Percentiles rank a stretch among this genome's conserved stretches.
These are phyloP conservation scores for Afroboletus lepidellus DNA, from an alignment of 1,284 basidiomycete genomes.

Conservation along the genomic window DNA sequence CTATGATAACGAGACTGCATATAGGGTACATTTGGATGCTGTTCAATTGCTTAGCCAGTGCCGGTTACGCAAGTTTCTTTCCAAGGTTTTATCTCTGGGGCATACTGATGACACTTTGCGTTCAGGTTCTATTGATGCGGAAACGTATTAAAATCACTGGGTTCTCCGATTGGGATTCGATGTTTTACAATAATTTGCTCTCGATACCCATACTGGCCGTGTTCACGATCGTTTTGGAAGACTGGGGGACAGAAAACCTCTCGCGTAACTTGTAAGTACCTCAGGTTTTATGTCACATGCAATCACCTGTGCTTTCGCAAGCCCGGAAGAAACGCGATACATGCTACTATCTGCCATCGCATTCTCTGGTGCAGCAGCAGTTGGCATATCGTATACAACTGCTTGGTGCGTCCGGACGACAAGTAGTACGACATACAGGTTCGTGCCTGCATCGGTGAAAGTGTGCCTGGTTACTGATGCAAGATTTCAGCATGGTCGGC, in stretches of 20 bases:
- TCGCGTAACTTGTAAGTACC: slow-evolving; percentile 80
- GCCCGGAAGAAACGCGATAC: slow-evolving; percentile 80
- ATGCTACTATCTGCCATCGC: slow-evolving; percentile 86
- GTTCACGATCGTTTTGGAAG: slow-evolving; percentile 85
- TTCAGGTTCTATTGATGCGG: slow-evolving; percentile 90
- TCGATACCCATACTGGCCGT: slow-evolving; percentile 89
- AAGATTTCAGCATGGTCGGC: slow-evolving; percentile 86
- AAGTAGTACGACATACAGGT: slow-evolving; percentile 97
- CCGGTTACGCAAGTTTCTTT: slow-evolving; percentile 75
- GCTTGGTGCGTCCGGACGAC: slow-evolving; percentile 98
- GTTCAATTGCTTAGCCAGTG: slow-evolving; percentile 87
- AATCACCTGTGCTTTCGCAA: slow-evolving; percentile 32
- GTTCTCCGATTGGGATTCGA: slow-evolving; percentile 99
- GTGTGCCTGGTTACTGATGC: slow-evolving; percentile 7
- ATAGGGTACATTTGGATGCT: slow-evolving; percentile 97
- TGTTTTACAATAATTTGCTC: slow-evolving; percentile 99
- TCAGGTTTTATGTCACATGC: slow-evolving; percentile 6
- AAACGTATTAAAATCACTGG: slow-evolving; percentile 97
- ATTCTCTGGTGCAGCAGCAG: slow-evolving; percentile 95
- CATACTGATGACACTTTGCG: slow-evolving; percentile 1
- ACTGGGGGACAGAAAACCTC: slow-evolving; percentile 86
- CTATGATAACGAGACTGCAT: slow-evolving; percentile 61
- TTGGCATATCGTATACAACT: slow-evolving; percentile 97
- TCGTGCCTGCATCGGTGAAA: slow-evolving; percentile 15
- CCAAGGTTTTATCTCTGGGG: slow-evolving; percentile 7